Percentiles rank a stretch among this genome's conserved stretches.
These are phyloP conservation scores for Rhodocollybia butyracea DNA, from an alignment of 768 basidiomycete species.

Conservation along the genomic window DNA sequence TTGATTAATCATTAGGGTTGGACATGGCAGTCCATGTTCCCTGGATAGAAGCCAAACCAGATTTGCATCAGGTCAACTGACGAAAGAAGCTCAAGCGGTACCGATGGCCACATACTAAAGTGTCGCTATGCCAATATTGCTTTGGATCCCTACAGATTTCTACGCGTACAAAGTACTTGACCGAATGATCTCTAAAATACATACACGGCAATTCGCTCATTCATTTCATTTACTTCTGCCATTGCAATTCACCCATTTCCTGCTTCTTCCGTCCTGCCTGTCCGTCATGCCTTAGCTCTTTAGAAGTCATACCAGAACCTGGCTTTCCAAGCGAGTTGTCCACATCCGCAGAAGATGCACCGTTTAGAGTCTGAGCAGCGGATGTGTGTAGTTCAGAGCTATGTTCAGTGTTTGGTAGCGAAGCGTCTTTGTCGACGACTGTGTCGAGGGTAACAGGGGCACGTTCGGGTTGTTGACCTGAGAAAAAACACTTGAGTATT, in stretches of 20 bases:
- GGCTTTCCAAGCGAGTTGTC: conserved; percentile 10
- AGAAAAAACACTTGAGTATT: neutral
- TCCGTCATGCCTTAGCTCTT: conserved; percentile 19
- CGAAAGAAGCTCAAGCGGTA: too few relatives aligned
- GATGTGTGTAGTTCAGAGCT: neutral
- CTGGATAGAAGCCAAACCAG: too few relatives aligned
- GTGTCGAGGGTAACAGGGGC: conserved; percentile 6
- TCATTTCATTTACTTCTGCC: neutral
- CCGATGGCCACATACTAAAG: too few relatives aligned
- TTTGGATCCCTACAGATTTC: too few relatives aligned
- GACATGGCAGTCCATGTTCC: too few relatives aligned
- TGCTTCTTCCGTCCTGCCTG: conserved; percentile 29
- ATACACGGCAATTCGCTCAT: neutral
- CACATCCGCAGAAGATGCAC: conserved; percentile 13
- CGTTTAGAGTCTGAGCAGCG: neutral
- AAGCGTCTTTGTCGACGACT: conserved; percentile 6
- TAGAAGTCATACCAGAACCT: conserved; percentile 12
- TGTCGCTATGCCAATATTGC: too few relatives aligned
- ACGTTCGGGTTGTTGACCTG: conserved; percentile 1
- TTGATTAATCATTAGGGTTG: too few relatives aligned
- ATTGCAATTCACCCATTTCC: conserved; percentile 17
- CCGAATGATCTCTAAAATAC: neutral
- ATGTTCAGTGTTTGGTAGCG: neutral
- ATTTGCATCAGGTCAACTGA: too few relatives aligned
- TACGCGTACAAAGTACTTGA: too few relatives aligned